Evolutionary conservation across 2,329 filamentous ascomycete species (phyloP), one percentile per base, ranked within the genome.

Genomic region (Cryphonectria parasitica): DNA sequence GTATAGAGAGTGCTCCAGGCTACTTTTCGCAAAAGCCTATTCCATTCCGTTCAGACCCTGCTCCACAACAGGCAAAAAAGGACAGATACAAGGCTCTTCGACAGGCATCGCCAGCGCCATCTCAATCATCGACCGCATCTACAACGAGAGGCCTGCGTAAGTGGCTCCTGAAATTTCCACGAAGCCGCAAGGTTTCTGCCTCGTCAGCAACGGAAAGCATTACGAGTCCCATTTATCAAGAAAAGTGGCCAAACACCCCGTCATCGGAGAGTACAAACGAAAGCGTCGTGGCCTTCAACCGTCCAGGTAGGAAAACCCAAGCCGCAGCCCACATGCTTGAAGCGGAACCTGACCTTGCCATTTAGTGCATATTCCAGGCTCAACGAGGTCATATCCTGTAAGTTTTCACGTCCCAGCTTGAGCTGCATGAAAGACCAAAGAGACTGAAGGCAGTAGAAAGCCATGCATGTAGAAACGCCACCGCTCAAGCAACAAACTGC

Each of bases 371-470:
- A 61, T 67, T 13, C 56, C 52, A 22, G 62, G 66, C 45, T 54
- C 54, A 15, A 41, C 54, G 2, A 43, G n/a, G 25, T 73, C 69
- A 41, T 71, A 73, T 66, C 66, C 69, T 41, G 64, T 69, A 41
- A 45, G 54, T 69, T 34, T 34, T 34, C 22, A 2, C 45, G 7
- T 49, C 7, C 22, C 22, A 49, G 22, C 19, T 8, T 2, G 22
- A 15, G 5, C 39, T 49, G 31, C 22, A 13, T 4, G 13, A 7
- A 25, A 31, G 11, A 22, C 39, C 22, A 7, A 10, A 7, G 8
- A 17, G 41, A 19, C 65, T 68, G 36, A 68, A 15, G 1, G 49
- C 22, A 10, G 8, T 34, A 71, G 71, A 67, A 69, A 63, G 63
- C 69, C 45, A 31, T 31, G 7, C 34, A 41, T 34, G 60, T 73